Conservation (phyloP, 2,329 filamentous ascomycete genomes). For the Trichoderma afroharzianum region DNA sequence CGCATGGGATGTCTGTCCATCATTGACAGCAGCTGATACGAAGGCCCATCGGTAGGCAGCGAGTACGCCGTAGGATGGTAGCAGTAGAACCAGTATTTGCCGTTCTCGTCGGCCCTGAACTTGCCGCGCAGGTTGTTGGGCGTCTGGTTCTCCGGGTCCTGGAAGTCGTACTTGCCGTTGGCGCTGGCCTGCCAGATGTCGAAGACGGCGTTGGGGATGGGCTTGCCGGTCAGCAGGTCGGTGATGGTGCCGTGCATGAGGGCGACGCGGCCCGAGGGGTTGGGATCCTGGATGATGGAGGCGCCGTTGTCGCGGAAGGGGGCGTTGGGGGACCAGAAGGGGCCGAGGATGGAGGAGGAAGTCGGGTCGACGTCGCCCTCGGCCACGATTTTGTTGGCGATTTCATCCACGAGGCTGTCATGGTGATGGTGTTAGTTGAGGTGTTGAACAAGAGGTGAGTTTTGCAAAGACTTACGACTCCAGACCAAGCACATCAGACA, state of each 20-base stretch:
- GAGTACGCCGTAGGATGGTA: slow-evolving; percentile 71
- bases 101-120: slow-evolving; percentile 67
- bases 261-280: slow-evolving; percentile 55
- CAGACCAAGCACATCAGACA: slow-evolving; percentile 70
- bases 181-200: slow-evolving; percentile 76
- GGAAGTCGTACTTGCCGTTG: slow-evolving; percentile 74
- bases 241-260: slow-evolving; percentile 67
- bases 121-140: slow-evolving; percentile 75
- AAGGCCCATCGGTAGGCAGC: slow-evolving; percentile 59
- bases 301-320: slow-evolving; percentile 66
- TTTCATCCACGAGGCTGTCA: slow-evolving; percentile 55
- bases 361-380: slow-evolving; percentile 61
- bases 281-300: slow-evolving; percentile 61
- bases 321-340: slow-evolving; percentile 73
- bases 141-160: slow-evolving; percentile 66
- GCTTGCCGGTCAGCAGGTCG: slow-evolving; percentile 62
- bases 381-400: slow-evolving; percentile 60
- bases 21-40: slow-evolving; percentile 39
- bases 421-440: not conserved
- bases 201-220: slow-evolving; percentile 64
- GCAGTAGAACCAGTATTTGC: slow-evolving; percentile 72
- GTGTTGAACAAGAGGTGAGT: too few species aligned
- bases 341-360: slow-evolving; percentile 72
- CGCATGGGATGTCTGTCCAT: slow-evolving; percentile 49
- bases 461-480: slow-evolving; percentile 54